Percentiles rank a stretch among this genome's conserved stretches.
Evolutionary conservation across 345 rosid genomes (phyloP).

Genomic region (Euphorbia peplus): DNA sequence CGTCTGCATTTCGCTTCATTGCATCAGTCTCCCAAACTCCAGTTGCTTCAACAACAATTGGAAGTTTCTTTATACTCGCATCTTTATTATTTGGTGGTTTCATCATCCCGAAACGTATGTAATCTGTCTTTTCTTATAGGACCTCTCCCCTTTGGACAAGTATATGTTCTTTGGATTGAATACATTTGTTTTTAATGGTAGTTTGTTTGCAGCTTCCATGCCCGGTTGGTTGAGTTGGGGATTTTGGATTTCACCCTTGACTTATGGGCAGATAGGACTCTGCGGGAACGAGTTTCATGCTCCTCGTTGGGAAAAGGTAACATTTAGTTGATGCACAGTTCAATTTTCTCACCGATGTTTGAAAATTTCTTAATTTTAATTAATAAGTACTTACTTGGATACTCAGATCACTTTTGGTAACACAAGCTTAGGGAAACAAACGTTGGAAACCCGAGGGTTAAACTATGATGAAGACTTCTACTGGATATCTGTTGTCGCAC

Average conservation of each 20-base stretch:
- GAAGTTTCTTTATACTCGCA: conserved; percentile 40
- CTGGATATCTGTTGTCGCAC: conserved; percentile 65
- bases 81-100: conserved; percentile 60
- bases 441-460: conserved; percentile 56
- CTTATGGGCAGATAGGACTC: conserved; percentile 69
- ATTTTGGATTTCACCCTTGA: conserved; percentile 66
- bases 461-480: conserved; percentile 47
- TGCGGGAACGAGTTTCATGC: conserved; percentile 67
- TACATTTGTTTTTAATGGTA: background rate
- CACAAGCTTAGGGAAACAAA: conserved; percentile 49
- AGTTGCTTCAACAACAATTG: conserved; percentile 46
- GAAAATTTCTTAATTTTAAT: too few species aligned
- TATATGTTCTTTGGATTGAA: background rate
- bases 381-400: background rate
- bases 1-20: conserved; percentile 68
- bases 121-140: background rate
- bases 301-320: conserved; percentile 70
- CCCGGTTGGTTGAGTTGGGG: conserved; percentile 76
- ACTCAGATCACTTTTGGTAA: conserved; percentile 36
- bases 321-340: too few species aligned
- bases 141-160: background rate
- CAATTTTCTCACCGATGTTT: too few species aligned
- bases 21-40: conserved; percentile 56
- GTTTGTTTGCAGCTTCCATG: conserved; percentile 52
- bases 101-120: conserved; percentile 53